Evolutionary conservation across 306 rosid species (phyloP).

Genomic region (Ormosia semicastrata): DNA sequence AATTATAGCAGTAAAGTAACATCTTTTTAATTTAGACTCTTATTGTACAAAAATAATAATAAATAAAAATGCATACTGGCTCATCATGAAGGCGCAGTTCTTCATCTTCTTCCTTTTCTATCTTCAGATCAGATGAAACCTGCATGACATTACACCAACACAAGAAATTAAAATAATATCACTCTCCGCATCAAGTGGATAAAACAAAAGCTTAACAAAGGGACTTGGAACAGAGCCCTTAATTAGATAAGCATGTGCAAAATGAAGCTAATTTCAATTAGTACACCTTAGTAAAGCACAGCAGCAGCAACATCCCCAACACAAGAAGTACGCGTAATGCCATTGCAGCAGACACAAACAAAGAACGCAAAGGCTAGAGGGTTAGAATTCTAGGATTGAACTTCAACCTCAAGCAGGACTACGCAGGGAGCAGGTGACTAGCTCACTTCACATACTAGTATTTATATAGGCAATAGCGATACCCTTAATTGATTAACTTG

Average conservation of each 20-base stretch:
- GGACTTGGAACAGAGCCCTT: neutral
- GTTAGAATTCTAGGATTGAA: neutral
- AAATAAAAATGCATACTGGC: neutral
- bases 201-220: neutral
- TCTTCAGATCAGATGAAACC: slow-evolving; percentile 55
- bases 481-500: neutral
- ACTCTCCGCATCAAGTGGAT: neutral
- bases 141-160: neutral
- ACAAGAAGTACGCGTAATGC: slow-evolving; percentile 36
- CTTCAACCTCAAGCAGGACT: neutral
- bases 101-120: slow-evolving; percentile 32
- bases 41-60: neutral
- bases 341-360: slow-evolving; percentile 15
- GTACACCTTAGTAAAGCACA: slow-evolving; percentile 33
- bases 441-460: neutral
- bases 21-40: neutral
- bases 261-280: neutral
- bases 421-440: neutral
- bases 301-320: slow-evolving; percentile 28
- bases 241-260: neutral
- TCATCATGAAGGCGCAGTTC: neutral
- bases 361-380: neutral
- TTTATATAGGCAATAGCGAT: slow-evolving; percentile 17
- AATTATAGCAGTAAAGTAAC: neutral
- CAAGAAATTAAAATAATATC: no score